phyloP scores from a whole-genome alignment of 129 eudicot genomes.

The Ambrosia trifida region DNA sequence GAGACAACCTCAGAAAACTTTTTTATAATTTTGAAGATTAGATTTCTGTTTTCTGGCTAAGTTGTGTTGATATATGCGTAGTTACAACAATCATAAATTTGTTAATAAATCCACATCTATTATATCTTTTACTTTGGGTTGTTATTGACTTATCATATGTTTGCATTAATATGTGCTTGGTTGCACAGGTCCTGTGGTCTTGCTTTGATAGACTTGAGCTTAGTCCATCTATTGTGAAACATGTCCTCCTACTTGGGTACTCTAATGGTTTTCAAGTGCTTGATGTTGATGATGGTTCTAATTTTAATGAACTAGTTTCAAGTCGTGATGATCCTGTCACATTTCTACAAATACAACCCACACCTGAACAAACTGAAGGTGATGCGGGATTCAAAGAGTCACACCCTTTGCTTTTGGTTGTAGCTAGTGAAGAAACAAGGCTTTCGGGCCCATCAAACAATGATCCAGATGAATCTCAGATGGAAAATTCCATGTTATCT shows the following conservation, averaged over 20 bases:
- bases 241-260: conserved; percentile 87
- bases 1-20: too few species aligned
- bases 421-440: conserved; percentile 75
- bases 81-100: too few species aligned
- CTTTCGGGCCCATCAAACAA: conserved; percentile 40
- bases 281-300: conserved; percentile 90
- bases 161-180: neutral
- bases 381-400: conserved; percentile 63
- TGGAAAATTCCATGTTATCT: conserved; percentile 46
- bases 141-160: neutral
- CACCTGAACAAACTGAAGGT: conserved; percentile 54
- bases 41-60: too few species aligned
- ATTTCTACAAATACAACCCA: conserved; percentile 81
- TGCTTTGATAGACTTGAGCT: conserved; percentile 87
- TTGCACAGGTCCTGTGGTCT: conserved; percentile 83
- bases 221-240: conserved; percentile 49
- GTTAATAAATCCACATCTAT: neutral
- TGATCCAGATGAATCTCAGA: conserved; percentile 59
- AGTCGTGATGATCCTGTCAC: conserved; percentile 88
- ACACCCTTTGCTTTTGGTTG: conserved; percentile 89
- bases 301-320: conserved; percentile 75
- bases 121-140: neutral
- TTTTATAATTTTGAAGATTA: too few species aligned
- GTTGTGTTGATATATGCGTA: too few species aligned
- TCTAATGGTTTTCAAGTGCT: conserved; percentile 91